Conservation (phyloP, 805 yeast species). For the Metschnikowia kofuensis region DNA sequence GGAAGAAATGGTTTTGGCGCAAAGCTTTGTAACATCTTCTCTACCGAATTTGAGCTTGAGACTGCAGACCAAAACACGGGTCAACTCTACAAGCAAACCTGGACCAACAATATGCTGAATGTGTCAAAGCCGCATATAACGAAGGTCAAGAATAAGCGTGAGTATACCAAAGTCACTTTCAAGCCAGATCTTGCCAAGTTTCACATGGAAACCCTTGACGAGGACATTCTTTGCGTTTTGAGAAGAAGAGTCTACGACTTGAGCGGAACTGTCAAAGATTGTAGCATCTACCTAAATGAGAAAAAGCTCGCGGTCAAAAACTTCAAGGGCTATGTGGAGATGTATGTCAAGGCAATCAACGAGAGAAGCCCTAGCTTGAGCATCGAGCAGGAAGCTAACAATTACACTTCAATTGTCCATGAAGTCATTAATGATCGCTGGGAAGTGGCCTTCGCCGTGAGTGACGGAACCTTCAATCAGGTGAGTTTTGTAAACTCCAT, state of each 20-base stretch:
- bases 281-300: constrained; percentile 76
- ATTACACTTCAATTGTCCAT: constrained; percentile 57
- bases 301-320: constrained; percentile 62
- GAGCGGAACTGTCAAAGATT: constrained; percentile 87
- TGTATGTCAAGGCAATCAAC: constrained; percentile 78
- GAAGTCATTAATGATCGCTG: constrained; percentile 83
- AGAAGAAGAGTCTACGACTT: constrained; percentile 93
- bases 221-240: constrained; percentile 77
- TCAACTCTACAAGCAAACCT: constrained; percentile 70
- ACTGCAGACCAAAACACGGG: constrained; percentile 75
- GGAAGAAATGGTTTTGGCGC: constrained; percentile 99
- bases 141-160: constrained; percentile 55
- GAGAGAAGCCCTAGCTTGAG: constrained; percentile 39
- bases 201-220: constrained; percentile 80
- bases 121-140: constrained; percentile 75
- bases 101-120: constrained; percentile 83
- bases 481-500: constrained; percentile 96
- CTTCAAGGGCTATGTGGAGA: constrained; percentile 84
- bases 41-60: constrained; percentile 80
- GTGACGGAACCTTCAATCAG: constrained; percentile 88
- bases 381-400: constrained; percentile 30
- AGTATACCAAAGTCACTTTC: constrained; percentile 84
- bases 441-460: constrained; percentile 94
- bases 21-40: constrained; percentile 92
- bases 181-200: constrained; percentile 84